Evolutionary conservation across 192 early-diverging fungal genomes (phyloP).

Genomic region (Endogone sp.): DNA sequence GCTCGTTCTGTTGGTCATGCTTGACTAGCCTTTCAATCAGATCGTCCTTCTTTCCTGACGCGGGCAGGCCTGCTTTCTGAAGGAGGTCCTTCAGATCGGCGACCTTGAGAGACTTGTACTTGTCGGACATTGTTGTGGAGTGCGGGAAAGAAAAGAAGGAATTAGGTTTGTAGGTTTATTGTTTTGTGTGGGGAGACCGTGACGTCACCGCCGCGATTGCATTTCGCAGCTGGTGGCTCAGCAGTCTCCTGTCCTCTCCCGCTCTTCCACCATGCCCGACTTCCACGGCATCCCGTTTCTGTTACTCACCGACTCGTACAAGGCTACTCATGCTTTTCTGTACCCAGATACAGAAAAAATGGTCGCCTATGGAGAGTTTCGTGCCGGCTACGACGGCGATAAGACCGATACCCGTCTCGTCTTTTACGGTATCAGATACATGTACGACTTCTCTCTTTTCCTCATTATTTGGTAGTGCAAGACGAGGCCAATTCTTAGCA

Average conservation of each 20-base stretch:
- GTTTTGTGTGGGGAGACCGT: too few species aligned
- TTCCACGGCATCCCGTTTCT: constrained; percentile 53
- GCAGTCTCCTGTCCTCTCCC: too few species aligned
- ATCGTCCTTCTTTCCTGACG: constrained; percentile 64
- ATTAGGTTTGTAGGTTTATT: too few species aligned
- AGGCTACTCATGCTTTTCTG: constrained; percentile 68
- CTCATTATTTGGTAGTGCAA: background rate
- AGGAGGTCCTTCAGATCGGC: constrained; percentile 55
- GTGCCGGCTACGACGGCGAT: constrained; percentile 62
- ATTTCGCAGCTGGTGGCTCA: too few species aligned
- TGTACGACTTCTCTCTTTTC: too few species aligned
- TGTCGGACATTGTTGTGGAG: constrained; percentile 15
- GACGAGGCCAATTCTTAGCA: background rate
- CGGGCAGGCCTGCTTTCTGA: constrained; percentile 44
- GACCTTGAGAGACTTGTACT: constrained; percentile 42
- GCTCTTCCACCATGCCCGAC: constrained; percentile 30
- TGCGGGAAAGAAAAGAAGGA: too few species aligned
- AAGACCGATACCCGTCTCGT: constrained; percentile 68
- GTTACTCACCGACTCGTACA: constrained; percentile 85
- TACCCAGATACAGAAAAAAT: constrained; percentile 72
- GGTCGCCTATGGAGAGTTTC: constrained; percentile 84
- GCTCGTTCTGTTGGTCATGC: constrained; percentile 43
- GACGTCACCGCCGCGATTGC: too few species aligned
- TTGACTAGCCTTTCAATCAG: constrained; percentile 55
- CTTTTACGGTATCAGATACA: constrained; percentile 82